Evolutionary conservation across 176 grass and related monocot genomes (phyloP).

Genomic region (Alloteropsis semialata): DNA sequence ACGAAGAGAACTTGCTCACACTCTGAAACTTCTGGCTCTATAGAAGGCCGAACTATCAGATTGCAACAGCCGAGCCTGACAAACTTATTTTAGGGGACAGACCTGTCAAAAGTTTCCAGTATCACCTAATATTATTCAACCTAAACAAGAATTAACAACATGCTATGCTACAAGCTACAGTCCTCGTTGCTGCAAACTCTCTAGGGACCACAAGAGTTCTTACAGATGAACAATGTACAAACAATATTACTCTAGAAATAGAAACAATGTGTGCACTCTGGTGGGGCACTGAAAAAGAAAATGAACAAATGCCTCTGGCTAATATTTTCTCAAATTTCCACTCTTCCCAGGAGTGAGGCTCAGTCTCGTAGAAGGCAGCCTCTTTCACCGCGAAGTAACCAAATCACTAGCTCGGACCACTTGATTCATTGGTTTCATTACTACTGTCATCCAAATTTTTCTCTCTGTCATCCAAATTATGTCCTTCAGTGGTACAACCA

Average conservation of each 20-base stretch:
- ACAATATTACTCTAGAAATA: slow-evolving; percentile 13
- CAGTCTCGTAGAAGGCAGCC: neutral
- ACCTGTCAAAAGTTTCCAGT: neutral
- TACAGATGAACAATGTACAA: slow-evolving; percentile 12
- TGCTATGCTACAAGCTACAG: neutral
- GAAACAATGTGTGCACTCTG: neutral
- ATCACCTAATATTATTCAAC: neutral
- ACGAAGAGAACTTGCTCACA: neutral
- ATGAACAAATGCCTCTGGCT: neutral
- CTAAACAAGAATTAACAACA: slow-evolving; percentile 9
- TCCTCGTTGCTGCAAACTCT: neutral
- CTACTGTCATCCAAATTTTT: slow-evolving; percentile 39
- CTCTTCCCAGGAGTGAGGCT: neutral
- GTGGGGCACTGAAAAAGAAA: neutral
- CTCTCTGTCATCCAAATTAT: too few relatives aligned
- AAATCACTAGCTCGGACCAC: slow-evolving; percentile 31
- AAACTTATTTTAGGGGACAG: neutral
- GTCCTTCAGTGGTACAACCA: slow-evolving; percentile 28
- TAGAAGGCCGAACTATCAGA: neutral
- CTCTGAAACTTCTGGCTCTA: slow-evolving; percentile 1
- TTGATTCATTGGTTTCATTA: slow-evolving; percentile 35
- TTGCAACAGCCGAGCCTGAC: neutral
- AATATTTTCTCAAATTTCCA: neutral
- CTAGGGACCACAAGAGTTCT: neutral
- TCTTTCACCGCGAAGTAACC: neutral